Evolutionary conservation across 768 basidiomycete species (phyloP).

Genomic region (Serendipita sp.): DNA sequence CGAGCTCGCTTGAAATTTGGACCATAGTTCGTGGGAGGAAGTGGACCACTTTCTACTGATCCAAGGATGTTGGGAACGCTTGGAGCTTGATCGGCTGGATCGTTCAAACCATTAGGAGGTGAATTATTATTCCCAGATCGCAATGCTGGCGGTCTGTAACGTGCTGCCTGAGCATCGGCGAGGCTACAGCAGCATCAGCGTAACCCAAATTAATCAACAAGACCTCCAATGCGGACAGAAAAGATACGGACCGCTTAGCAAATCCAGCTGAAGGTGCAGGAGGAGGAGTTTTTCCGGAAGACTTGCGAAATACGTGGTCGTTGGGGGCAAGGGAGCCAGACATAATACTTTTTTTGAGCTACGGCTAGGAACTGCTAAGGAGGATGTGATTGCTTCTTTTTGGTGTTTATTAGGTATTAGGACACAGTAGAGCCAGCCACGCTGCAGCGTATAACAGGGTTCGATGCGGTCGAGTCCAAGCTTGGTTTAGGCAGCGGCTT

Average conservation of each 20-base stretch:
- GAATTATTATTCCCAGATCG: constrained; percentile 51
- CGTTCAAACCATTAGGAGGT: constrained; percentile 54
- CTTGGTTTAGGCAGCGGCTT: not conserved
- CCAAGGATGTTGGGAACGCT: constrained; percentile 30
- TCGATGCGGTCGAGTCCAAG: constrained; percentile 1
- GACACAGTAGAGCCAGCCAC: constrained; percentile 6
- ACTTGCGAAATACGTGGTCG: constrained; percentile 13
- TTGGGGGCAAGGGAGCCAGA: constrained; percentile 12
- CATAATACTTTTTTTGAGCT: constrained; percentile 7
- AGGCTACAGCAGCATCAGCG: constrained; percentile 12
- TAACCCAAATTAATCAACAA: constrained; percentile 8
- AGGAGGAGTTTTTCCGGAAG: constrained; percentile 79
- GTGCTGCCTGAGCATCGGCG: constrained; percentile 52
- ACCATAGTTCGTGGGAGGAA: constrained; percentile 64
- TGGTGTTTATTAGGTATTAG: constrained; percentile 3
- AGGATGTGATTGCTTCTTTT: not conserved
- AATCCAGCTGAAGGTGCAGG: constrained; percentile 81
- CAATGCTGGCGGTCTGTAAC: constrained; percentile 73
- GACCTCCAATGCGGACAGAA: constrained; percentile 10
- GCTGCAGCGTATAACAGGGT: not conserved
- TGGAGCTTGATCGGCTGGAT: constrained; percentile 28
- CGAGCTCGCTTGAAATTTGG: constrained; percentile 84
- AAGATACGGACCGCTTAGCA: constrained; percentile 54
- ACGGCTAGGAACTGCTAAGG: not conserved
- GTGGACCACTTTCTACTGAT: constrained; percentile 33